Evolutionary conservation across 2,329 filamentous ascomycete genomes (phyloP).

Genomic region (Ophiosphaerella korrae): DNA sequence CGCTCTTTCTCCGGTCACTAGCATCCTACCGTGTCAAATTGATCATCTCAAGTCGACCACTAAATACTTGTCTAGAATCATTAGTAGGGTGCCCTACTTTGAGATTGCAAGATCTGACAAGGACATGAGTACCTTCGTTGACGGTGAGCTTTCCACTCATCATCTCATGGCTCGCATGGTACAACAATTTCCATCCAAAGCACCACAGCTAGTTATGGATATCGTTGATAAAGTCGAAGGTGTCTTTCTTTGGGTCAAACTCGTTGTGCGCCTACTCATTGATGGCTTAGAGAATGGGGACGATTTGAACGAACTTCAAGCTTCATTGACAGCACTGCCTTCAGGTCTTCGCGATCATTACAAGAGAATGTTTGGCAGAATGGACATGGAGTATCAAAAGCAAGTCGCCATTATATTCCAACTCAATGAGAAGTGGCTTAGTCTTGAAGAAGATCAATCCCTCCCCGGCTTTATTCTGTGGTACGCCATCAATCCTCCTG

Average conservation of each 20-base stretch:
- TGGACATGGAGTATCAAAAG: not conserved
- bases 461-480: not conserved
- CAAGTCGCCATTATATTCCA: not conserved
- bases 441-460: not conserved
- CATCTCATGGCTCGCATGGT: not conserved
- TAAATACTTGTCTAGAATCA: not conserved
- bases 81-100: not conserved
- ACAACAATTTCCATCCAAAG: not conserved
- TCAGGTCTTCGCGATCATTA: slow-evolving; percentile 15
- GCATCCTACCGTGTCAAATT: slow-evolving; percentile 12
- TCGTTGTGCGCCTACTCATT: slow-evolving; percentile 3
- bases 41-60: slow-evolving; percentile 20
- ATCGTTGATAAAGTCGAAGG: slow-evolving; percentile 4
- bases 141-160: not conserved
- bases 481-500: not conserved
- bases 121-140: not conserved
- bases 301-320: slow-evolving; percentile 2
- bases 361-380: slow-evolving; percentile 9
- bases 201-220: not conserved
- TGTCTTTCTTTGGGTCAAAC: slow-evolving; percentile 12
- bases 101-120: not conserved
- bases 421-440: not conserved
- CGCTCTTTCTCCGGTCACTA: slow-evolving; percentile 4
- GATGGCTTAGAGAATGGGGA: slow-evolving; percentile 4
- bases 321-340: slow-evolving; percentile 9